Evolutionary conservation across 768 basidiomycete genomes (phyloP).

Genomic region (Ramaria sp.): DNA sequence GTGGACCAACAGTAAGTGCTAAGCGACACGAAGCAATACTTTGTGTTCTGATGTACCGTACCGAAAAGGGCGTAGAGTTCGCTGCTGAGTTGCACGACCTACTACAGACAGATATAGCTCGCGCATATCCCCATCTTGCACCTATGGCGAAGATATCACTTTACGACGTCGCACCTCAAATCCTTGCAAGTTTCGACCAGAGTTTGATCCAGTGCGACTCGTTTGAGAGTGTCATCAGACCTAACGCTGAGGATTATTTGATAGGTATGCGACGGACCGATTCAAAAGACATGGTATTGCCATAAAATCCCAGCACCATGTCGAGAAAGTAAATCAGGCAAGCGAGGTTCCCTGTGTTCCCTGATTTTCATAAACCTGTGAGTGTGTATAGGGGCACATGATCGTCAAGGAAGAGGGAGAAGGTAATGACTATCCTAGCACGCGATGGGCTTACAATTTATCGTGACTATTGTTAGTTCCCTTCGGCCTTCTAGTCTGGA

Average conservation of each 20-base stretch:
- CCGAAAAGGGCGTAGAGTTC: slow-evolving; percentile 64
- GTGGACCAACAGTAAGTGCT: slow-evolving; percentile 29
- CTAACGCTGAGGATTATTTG: not conserved
- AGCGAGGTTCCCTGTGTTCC: slow-evolving; percentile 1
- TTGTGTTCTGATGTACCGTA: slow-evolving; percentile 2
- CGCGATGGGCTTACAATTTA: slow-evolving; percentile 5
- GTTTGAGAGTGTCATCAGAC: too few relatives aligned
- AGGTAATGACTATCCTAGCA: slow-evolving; percentile 27
- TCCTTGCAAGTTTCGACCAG: slow-evolving; percentile 66
- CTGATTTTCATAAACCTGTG: not conserved
- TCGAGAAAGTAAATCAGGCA: slow-evolving; percentile 55
- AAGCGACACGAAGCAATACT: not conserved
- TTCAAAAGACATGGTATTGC: slow-evolving; percentile 67
- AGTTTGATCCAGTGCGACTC: slow-evolving; percentile 43
- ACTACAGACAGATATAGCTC: slow-evolving; percentile 50
- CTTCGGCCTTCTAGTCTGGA: slow-evolving; percentile 81
- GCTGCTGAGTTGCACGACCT: slow-evolving; percentile 76
- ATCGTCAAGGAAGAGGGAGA: slow-evolving; percentile 62
- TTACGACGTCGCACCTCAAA: slow-evolving; percentile 72
- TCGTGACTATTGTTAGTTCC: slow-evolving; percentile 36
- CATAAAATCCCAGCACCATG: slow-evolving; percentile 63
- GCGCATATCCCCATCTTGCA: slow-evolving; percentile 53
- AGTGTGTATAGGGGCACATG: slow-evolving; percentile 43
- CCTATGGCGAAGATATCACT: slow-evolving; percentile 61
- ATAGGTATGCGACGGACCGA: slow-evolving; percentile 56